Evolutionary conservation across 441 rosid species (phyloP).

Genomic region (Syzygium malaccense): DNA sequence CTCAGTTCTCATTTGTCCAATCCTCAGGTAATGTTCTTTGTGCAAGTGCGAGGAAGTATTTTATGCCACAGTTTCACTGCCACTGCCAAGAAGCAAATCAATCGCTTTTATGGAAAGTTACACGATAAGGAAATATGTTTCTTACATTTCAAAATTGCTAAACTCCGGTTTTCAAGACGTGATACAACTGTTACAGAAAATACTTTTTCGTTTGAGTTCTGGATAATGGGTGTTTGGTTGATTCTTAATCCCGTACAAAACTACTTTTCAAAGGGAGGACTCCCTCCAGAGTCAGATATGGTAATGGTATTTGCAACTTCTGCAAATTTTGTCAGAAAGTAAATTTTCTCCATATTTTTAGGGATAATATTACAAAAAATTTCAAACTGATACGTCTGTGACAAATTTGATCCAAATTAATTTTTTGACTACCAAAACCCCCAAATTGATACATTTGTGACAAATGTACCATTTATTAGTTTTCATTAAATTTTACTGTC

Average conservation of each 20-base stretch:
- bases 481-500: no score
- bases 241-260: neutral
- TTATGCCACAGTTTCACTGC: neutral
- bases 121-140: neutral
- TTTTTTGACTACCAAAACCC: no score
- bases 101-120: neutral
- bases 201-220: neutral
- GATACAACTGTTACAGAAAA: neutral
- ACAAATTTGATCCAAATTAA: no score
- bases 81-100: neutral
- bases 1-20: neutral
- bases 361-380: no score
- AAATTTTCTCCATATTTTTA: neutral
- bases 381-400: no score
- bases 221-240: neutral
- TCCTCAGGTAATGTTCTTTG: neutral
- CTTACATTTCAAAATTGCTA: neutral
- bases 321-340: neutral
- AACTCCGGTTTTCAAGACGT: neutral
- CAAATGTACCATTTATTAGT: no score
- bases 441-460: no score
- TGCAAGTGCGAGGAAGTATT: neutral
- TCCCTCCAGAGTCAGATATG: neutral
- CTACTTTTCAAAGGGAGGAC: neutral
- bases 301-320: neutral